These are phyloP conservation scores for Phytophthora kernoviae DNA, from an alignment of 352 stramenopile genomes.

Conservation along the genomic window DNA sequence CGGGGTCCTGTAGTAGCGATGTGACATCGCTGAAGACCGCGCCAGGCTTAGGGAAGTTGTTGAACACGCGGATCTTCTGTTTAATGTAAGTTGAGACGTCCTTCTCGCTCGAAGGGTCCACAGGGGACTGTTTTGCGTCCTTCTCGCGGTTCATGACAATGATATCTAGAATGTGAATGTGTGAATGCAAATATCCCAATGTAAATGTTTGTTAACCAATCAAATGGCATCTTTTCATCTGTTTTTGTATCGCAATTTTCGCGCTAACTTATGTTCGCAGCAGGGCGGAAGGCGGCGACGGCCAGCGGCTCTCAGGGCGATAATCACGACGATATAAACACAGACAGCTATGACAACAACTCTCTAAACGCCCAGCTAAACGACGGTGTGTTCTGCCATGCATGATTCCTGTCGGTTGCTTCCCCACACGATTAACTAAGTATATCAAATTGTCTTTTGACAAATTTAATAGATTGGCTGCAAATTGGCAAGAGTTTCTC, in stretches of 20 bases:
- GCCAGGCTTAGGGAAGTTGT: conserved; percentile 60
- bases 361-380: not conserved
- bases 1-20: conserved; percentile 69
- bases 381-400: conserved; percentile 4
- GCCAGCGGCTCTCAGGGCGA: conserved; percentile 1
- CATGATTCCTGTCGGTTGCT: not conserved
- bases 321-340: not conserved
- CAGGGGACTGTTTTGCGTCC: conserved; percentile 20
- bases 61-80: conserved; percentile 70
- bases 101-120: conserved; percentile 55
- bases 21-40: conserved; percentile 77
- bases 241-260: conserved; percentile 1
- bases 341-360: not conserved
- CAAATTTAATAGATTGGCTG: conserved; percentile 50
- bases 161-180: not conserved
- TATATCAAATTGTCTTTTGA: not conserved
- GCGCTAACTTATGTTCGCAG: conserved; percentile 33
- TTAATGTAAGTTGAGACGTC: conserved; percentile 66
- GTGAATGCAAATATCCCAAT: conserved; percentile 9
- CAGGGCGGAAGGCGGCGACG: conserved; percentile 17
- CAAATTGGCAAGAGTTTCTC: conserved; percentile 39
- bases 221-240: not conserved
- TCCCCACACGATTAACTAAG: too few relatives aligned
- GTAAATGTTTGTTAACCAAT: not conserved
- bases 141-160: conserved; percentile 30